Conservation (phyloP, 805 yeast species). For the Hanseniaspora opuntiae region DNA sequence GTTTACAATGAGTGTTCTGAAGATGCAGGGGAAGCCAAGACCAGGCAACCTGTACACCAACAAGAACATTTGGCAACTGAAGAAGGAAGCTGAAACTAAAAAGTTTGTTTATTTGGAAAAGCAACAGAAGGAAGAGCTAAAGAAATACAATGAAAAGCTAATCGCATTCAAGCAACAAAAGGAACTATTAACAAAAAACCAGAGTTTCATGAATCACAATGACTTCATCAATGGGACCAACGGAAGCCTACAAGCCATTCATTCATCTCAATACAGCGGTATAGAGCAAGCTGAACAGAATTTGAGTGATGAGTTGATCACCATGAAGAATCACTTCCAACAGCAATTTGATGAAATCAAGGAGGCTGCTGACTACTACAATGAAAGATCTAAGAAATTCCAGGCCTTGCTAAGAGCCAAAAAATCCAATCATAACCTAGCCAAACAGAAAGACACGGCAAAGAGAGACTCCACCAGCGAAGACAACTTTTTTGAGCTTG, state of each 20-base stretch:
- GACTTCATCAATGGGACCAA: neutral
- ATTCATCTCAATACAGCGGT: neutral
- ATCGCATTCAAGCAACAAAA: conserved; percentile 2
- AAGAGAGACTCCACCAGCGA: neutral
- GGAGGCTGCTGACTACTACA: neutral
- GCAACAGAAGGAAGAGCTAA: conserved; percentile 1
- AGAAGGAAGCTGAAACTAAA: conserved; percentile 5
- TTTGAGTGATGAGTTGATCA: neutral
- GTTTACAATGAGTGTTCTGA: neutral
- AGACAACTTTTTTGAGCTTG: neutral
- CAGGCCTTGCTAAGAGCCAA: neutral
- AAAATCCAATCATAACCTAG: neutral
- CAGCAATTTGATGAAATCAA: neutral
- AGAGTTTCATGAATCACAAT: neutral
- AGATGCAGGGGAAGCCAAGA: conserved; percentile 10
- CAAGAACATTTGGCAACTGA: conserved; percentile 4
- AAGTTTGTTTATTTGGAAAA: conserved; percentile 3
- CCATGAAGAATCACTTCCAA: neutral
- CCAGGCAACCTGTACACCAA: neutral
- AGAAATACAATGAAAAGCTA: conserved; percentile 2
- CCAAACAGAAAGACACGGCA: neutral
- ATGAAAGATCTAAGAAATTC: neutral
- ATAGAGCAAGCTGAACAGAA: conserved; percentile 3
- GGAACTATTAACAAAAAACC: neutral
- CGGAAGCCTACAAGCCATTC: neutral